Evolutionary conservation across 2,329 filamentous ascomycete genomes (phyloP).

Genomic region (Geosmithia flava): DNA sequence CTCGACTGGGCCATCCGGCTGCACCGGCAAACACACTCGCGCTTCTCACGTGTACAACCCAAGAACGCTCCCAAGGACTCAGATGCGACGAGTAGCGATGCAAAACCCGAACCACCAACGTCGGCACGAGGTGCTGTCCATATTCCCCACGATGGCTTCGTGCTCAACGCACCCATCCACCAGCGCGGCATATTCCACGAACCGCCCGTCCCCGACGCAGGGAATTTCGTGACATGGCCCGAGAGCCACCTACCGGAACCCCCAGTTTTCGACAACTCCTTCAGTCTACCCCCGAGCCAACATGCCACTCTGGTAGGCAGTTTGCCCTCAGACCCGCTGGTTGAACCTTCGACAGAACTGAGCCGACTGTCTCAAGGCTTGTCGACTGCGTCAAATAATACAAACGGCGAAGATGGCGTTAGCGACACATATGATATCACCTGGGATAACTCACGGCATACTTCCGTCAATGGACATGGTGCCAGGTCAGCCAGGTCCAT

Average conservation of each 20-base stretch:
- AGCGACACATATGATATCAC: not conserved
- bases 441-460: not conserved
- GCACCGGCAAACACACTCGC: not conserved
- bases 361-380: not conserved
- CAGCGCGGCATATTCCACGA: not conserved
- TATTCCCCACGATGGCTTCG: not conserved
- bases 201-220: not conserved
- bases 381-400: not conserved
- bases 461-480: not conserved
- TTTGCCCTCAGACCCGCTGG: not conserved
- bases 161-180: not conserved
- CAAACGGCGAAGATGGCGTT: not conserved
- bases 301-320: not conserved
- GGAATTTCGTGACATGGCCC: not conserved
- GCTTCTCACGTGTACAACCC: not conserved
- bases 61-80: not conserved
- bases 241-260: not conserved
- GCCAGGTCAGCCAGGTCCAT: not conserved
- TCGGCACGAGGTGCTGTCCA: not conserved
- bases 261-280: not conserved
- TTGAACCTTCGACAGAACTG: not conserved
- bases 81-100: not conserved
- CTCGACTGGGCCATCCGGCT: constrained; percentile 11
- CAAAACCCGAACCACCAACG: not conserved
- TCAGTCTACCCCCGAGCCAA: not conserved